Base-by-base conservation (phyloP, 1,284 basidiomycete genomes). In the Mixia osmundae region DNA sequence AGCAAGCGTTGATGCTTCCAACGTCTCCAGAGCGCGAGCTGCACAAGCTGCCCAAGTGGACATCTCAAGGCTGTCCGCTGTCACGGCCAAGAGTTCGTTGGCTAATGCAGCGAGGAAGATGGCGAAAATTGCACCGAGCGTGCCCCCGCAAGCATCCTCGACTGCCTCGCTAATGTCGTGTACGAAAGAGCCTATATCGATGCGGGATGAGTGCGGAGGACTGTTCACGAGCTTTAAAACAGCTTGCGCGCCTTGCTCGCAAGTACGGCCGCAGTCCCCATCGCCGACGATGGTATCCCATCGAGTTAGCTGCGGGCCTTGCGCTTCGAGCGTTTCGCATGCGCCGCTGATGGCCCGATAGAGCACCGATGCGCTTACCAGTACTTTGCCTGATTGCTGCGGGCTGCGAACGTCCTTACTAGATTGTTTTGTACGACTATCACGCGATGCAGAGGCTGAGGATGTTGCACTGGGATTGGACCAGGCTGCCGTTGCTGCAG, bases 71-170 rank as follows among this genome's bases (percentile, higher is more conserved):
- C 6, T 7, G 8, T 14, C 14, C 6, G 27, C 12, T 7, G 8
- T 29, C 12, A 16, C 27, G 7, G 7, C 27, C 8, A 11, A 16
- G 8, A 14, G 7, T 29, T 29, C 12, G 7, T 7, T 29, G 8
- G 27, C 18, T 16, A 29, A 29, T 11, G 8, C 27, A 6, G 27
- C 27, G 6, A 56, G 48, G 50, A 54, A 56, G 40, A 89, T 89
- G 9, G 78, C 80, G 14, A 87, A 91, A 20, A 91, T 57, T 1
- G 82, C 85, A 5, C 83, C 85, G 42, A 72, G 76, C 3, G 83
- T 91, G n/a, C 85, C 83, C 20, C 78, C 85, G 85, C 91, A 89
- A 34, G 67, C 63, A 46, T 76, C 71, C 56, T 83, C 78, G 3
- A 58, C 71, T 16, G 73, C 67, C 44, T 71, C 66, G 2, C 79